Base-by-base conservation (phyloP, 192 early-diverging fungal genomes). In the Coemansia sp. region DNA sequence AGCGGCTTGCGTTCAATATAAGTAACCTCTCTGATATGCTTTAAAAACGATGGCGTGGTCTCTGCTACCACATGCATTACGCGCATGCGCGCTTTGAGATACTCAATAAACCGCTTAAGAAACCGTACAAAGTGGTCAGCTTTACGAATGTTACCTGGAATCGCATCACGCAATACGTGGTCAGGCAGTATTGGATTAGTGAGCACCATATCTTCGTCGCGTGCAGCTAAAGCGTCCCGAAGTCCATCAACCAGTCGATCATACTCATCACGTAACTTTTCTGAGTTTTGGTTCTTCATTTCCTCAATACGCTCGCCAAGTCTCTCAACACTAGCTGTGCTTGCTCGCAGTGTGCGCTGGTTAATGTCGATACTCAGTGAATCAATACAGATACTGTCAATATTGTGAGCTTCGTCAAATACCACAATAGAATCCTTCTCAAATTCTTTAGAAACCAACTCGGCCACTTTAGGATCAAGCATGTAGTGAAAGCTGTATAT, bases 321-420 rank as follows among this genome's bases (percentile, higher is more conserved):
- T 60, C 83, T 71, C 20, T 84, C 72, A 10, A 97, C 81, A 74
- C 93, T 93, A 62, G 88, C 84, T 7, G 94, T 87, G 72, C 95
- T 92, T 2, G 93, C 87, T 64, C 98, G 95, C 61, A 99, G 82
- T 56, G 92, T 93, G 6, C 93, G 90, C 46, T 93, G 83, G 24
- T 90, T 94, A 31, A 99, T 84, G 75, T 98, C 96, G 61, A 99
- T 89, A 66, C 94, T 96, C 58, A 99, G 72, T 9, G 95, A 92
- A 62, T 99, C 98, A 36, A 97, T 97, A 79, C 98, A 99, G 17
- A 98, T 96, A 83, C 96, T 98, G 85, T 99, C 97, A 63, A 99
- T 98, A 71, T 99, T 98, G 84, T 99, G 96, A 1, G 98, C 98
- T 74, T 99, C 98, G 80, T 99, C 98, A 84, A 99, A 99, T 0